Evolutionary conservation across 768 basidiomycete species (phyloP).

Genomic region (Rubroboletus satanas): DNA sequence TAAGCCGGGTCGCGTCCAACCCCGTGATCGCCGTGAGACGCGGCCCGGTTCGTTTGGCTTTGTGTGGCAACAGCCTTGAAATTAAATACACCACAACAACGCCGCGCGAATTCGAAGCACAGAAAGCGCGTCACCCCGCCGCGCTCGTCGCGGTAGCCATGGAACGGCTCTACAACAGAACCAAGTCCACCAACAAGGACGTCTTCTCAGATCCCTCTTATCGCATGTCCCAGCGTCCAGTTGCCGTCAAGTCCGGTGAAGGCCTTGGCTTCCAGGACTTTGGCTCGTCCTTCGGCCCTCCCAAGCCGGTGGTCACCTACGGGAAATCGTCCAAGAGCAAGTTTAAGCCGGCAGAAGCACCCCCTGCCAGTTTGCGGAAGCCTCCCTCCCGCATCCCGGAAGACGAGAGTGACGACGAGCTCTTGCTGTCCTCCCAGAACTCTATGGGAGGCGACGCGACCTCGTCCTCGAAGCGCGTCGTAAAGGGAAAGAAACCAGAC

Average conservation of each 20-base stretch:
- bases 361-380: not conserved
- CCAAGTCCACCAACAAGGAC: not conserved
- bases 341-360: not conserved
- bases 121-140: not conserved
- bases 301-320: slow-evolving; percentile 1
- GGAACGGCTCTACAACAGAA: slow-evolving; percentile 15
- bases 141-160: slow-evolving; percentile 10
- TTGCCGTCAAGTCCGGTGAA: slow-evolving; percentile 22
- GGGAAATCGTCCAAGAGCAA: slow-evolving; percentile 9
- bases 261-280: slow-evolving; percentile 27
- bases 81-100: slow-evolving; percentile 31
- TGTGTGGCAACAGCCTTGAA: slow-evolving; percentile 22
- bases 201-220: slow-evolving; percentile 14
- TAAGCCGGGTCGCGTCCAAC: not conserved
- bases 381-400: not conserved
- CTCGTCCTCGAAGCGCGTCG: slow-evolving; percentile 8
- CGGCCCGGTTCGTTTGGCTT: slow-evolving; percentile 12
- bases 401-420: slow-evolving; percentile 29
- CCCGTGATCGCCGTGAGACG: not conserved
- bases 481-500: slow-evolving; percentile 1
- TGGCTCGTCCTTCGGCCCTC: slow-evolving; percentile 16
- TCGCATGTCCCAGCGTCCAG: slow-evolving; percentile 26
- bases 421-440: slow-evolving; percentile 26
- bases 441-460: slow-evolving; percentile 13
- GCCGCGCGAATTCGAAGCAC: slow-evolving; percentile 16